Evolutionary conservation across 2,329 filamentous ascomycete genomes (phyloP).

Genomic region (Dothistroma pini): DNA sequence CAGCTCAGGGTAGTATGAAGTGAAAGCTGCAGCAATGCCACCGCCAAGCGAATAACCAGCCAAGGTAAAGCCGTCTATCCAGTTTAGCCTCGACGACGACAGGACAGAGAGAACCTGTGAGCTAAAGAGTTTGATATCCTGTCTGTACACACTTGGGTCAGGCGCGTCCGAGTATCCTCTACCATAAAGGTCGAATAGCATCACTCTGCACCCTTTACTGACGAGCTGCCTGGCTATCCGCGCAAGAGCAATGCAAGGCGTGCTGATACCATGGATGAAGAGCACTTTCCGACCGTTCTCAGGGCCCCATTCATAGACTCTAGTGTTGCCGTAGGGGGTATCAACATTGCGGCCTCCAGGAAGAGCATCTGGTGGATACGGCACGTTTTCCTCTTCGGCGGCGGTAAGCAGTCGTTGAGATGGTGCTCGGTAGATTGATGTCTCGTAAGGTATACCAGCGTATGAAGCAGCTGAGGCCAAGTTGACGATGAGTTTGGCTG

Average conservation of each 20-base stretch:
- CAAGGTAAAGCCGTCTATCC: slow-evolving; percentile 62
- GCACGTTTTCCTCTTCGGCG: slow-evolving; percentile 30
- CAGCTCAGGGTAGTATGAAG: slow-evolving; percentile 64
- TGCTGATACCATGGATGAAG: slow-evolving; percentile 77
- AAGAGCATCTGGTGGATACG: slow-evolving; percentile 67
- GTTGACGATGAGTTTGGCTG: slow-evolving; percentile 15
- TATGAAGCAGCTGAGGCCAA: slow-evolving; percentile 10
- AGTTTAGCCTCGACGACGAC: slow-evolving; percentile 64
- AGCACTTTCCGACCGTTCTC: slow-evolving; percentile 44
- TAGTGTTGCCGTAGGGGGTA: slow-evolving; percentile 1
- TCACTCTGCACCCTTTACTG: slow-evolving; percentile 65
- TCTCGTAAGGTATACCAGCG: slow-evolving; percentile 6
- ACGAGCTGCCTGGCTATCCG: slow-evolving; percentile 64
- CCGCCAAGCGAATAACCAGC: slow-evolving; percentile 80
- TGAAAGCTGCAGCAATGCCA: slow-evolving; percentile 66
- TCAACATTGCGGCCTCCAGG: slow-evolving; percentile 38
- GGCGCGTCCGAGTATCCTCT: slow-evolving; percentile 74
- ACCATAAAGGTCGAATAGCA: slow-evolving; percentile 75
- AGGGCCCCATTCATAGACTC: slow-evolving; percentile 5
- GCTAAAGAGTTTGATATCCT: slow-evolving; percentile 70
- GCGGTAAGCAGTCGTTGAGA: slow-evolving; percentile 12
- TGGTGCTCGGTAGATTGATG: slow-evolving; percentile 16
- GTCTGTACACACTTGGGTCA: slow-evolving; percentile 61
- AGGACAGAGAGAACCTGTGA: slow-evolving; percentile 69
- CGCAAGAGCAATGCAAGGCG: slow-evolving; percentile 67